A percentile compares a stretch with the other conserved stretches of the same genome.
Evolutionary conservation across 495 filamentous ascomycete species (phyloP).

Genomic region (Bryoglossum gracile): DNA sequence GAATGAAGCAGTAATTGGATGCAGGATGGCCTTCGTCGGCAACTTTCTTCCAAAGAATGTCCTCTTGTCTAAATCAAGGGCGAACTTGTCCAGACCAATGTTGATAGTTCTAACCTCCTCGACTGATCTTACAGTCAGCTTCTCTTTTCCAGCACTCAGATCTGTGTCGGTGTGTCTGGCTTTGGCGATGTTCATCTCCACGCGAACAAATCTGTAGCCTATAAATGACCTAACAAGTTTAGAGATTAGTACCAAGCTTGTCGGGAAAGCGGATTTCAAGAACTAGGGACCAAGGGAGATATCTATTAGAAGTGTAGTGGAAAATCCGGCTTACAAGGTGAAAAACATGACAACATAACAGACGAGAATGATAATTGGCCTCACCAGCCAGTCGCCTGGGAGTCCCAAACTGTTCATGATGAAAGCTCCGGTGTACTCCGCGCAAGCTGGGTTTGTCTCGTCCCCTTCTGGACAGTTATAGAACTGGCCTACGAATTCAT

Average conservation of each 20-base stretch:
- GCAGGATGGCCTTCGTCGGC: slow-evolving; percentile 50
- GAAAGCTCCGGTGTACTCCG: slow-evolving; percentile 57
- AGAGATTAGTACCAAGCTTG: no score
- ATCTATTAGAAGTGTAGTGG: no score
- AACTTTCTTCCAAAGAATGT: slow-evolving; percentile 35
- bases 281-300: no score
- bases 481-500: slow-evolving; percentile 60
- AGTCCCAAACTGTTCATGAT: slow-evolving; percentile 60
- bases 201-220: slow-evolving; percentile 48
- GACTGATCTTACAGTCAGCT: slow-evolving; percentile 41
- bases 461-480: slow-evolving; percentile 60
- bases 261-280: no score
- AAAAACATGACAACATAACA: slow-evolving; percentile 52
- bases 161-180: slow-evolving; percentile 48
- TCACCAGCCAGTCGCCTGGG: slow-evolving; percentile 51
- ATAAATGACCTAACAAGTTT: no score
- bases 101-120: slow-evolving; percentile 49
- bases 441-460: slow-evolving; percentile 53
- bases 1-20: slow-evolving; percentile 55
- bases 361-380: slow-evolving; percentile 54
- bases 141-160: slow-evolving; percentile 53
- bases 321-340: no score
- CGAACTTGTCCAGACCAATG: slow-evolving; percentile 53
- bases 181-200: slow-evolving; percentile 54
- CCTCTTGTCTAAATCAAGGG: slow-evolving; percentile 55